Evolutionary conservation across 2,329 filamentous ascomycete genomes (phyloP).

Genomic region (Parafenestella ontariensis): DNA sequence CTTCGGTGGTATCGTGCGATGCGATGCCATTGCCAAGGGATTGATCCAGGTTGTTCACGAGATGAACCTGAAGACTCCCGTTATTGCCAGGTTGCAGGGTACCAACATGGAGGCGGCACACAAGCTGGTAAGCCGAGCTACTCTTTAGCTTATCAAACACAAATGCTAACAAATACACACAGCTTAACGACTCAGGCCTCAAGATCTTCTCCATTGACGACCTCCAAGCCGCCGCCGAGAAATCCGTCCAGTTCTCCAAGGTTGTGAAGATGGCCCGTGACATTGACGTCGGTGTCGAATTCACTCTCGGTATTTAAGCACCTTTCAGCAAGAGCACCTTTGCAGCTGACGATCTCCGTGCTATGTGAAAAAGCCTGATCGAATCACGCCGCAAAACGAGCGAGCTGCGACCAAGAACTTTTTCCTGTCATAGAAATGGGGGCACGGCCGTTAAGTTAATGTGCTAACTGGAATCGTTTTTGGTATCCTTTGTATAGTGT

Average conservation of each 20-base stretch:
- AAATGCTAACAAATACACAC: slow-evolving; percentile 10
- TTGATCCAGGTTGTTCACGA: slow-evolving; percentile 93
- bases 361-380: too few species aligned
- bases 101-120: slow-evolving; percentile 98
- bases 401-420: not conserved
- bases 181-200: slow-evolving; percentile 94
- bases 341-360: slow-evolving; percentile 10
- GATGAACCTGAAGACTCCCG: slow-evolving; percentile 95
- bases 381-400: not conserved
- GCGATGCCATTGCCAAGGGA: slow-evolving; percentile 95
- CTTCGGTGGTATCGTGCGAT: slow-evolving; percentile 98
- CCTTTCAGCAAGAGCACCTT: slow-evolving; percentile 11
- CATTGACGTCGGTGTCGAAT: slow-evolving; percentile 87
- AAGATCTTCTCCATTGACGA: slow-evolving; percentile 99
- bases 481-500: slow-evolving; percentile 24
- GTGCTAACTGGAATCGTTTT: not conserved
- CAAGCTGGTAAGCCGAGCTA: slow-evolving; percentile 65
- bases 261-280: slow-evolving; percentile 98
- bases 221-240: slow-evolving; percentile 95
- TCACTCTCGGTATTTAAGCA: slow-evolving; percentile 74
- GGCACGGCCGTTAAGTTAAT: slow-evolving; percentile 1
- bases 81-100: slow-evolving; percentile 95
- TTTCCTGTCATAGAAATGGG: not conserved
- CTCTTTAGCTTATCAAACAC: not conserved
- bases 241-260: slow-evolving; percentile 98